phyloP scores from a whole-genome alignment of 1,139 yeast species.

The Lizanozyma gosingica region DNA sequence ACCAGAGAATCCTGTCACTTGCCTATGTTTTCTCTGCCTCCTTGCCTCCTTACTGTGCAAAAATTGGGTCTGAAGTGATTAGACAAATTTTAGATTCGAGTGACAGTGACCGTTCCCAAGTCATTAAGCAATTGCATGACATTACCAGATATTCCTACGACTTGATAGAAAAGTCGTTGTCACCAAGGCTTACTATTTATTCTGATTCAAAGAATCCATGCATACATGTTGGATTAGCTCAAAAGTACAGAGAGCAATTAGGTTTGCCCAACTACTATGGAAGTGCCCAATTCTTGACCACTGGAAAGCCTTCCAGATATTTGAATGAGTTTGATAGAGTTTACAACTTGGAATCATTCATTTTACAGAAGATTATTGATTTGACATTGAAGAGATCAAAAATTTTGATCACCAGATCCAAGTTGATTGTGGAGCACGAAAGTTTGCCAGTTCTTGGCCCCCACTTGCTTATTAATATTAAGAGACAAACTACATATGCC shows the following conservation, averaged over 20 bases:
- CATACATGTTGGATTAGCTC: slow-evolving; percentile 48
- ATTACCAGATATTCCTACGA: slow-evolving; percentile 14
- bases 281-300: slow-evolving; percentile 24
- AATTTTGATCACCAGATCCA: slow-evolving; percentile 62
- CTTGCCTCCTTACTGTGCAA: slow-evolving; percentile 85
- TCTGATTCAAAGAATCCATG: slow-evolving; percentile 61
- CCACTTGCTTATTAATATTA: slow-evolving; percentile 55
- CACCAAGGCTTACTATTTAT: slow-evolving; percentile 30
- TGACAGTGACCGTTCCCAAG: slow-evolving; percentile 22
- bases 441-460: slow-evolving; percentile 63
- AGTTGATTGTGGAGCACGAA: slow-evolving; percentile 66
- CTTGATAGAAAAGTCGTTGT: slow-evolving; percentile 7
- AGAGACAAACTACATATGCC: slow-evolving; percentile 9
- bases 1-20: slow-evolving; percentile 82
- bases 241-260: slow-evolving; percentile 32
- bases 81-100: slow-evolving; percentile 28
- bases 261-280: slow-evolving; percentile 44
- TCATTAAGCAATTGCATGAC: slow-evolving; percentile 21
- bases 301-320: slow-evolving; percentile 28
- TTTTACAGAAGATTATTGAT: slow-evolving; percentile 59
- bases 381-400: slow-evolving; percentile 38
- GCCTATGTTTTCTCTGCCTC: slow-evolving; percentile 95
- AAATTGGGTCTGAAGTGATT: slow-evolving; percentile 57
- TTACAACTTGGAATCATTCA: slow-evolving; percentile 51
- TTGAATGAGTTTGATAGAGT: slow-evolving; percentile 29